A percentile compares a stretch with the other conserved stretches of the same genome.
Conservation (phyloP, 768 basidiomycete species). For the Ramaria sp. region DNA sequence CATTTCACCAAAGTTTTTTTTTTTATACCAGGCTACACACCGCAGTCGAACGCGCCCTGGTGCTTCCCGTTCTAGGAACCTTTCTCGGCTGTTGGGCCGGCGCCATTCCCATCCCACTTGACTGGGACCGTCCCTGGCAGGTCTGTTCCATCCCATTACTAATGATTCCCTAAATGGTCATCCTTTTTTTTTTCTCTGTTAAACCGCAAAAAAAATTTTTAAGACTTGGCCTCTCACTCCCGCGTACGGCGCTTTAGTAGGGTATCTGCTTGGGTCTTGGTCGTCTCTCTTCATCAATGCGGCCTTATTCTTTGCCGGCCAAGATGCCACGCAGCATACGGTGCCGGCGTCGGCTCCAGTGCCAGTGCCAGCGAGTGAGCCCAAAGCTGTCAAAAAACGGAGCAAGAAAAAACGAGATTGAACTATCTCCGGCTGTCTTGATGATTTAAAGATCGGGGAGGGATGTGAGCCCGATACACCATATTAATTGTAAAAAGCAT, state of each 20-base stretch:
- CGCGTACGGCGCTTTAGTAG: slow-evolving; percentile 57
- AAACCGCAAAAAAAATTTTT: no score
- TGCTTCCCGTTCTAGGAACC: slow-evolving; percentile 70
- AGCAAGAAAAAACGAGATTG: neutral
- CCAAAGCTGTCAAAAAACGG: neutral
- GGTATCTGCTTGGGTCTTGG: slow-evolving; percentile 54
- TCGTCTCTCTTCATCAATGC: slow-evolving; percentile 37
- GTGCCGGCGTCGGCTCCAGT: no score
- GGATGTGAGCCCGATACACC: no score
- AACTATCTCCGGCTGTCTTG: no score
- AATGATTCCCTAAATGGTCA: no score
- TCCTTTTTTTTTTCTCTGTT: no score
- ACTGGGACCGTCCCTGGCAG: slow-evolving; percentile 99
- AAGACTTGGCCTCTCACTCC: slow-evolving; percentile 81
- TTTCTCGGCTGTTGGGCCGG: slow-evolving; percentile 73
- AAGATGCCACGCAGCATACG: neutral
- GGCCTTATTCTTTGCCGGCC: slow-evolving; percentile 17
- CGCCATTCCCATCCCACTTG: slow-evolving; percentile 75
- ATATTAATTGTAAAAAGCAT: no score
- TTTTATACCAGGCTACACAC: slow-evolving; percentile 34
- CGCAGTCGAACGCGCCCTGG: slow-evolving; percentile 64
- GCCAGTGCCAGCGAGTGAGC: neutral
- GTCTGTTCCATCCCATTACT: slow-evolving; percentile 29
- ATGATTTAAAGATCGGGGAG: no score
- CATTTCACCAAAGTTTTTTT: neutral